phyloP scores from a whole-genome alignment of 2,329 filamentous ascomycete genomes.

The Curvularia sp. region DNA sequence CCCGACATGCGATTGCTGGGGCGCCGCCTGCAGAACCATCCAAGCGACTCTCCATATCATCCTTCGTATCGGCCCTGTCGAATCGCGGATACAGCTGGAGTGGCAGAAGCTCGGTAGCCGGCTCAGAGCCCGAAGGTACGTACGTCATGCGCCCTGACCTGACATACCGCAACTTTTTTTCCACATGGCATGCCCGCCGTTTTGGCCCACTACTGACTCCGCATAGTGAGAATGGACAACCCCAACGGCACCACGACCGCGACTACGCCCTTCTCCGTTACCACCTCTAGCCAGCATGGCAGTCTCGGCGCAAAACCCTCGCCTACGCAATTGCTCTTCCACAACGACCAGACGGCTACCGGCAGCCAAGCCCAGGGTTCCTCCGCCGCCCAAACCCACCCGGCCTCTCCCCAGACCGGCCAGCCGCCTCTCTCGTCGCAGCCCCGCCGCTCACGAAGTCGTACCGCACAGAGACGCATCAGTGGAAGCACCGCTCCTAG shows the following conservation, averaged over 20 bases:
- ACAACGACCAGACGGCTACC: conserved; percentile 35
- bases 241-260: conserved; percentile 51
- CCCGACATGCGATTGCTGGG: conserved; percentile 53
- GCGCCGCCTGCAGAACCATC: conserved; percentile 53
- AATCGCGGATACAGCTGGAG: conserved; percentile 60
- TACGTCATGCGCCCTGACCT: conserved; percentile 21
- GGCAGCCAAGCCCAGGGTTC: conserved; percentile 18
- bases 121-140: conserved; percentile 56
- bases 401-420: conserved; percentile 28
- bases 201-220: conserved; percentile 15
- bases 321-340: conserved; percentile 47
- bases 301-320: conserved; percentile 49
- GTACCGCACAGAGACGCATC: conserved; percentile 72
- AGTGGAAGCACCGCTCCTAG: conserved; percentile 83
- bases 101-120: conserved; percentile 54
- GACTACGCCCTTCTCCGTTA: conserved; percentile 53
- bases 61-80: conserved; percentile 66
- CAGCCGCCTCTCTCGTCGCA: conserved; percentile 26
- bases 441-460: conserved; percentile 47
- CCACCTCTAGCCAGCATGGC: conserved; percentile 54
- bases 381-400: conserved; percentile 9
- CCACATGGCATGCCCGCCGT: conserved; percentile 10
- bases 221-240: conserved; percentile 38
- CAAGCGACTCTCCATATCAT: conserved; percentile 76
- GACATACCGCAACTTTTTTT: conserved; percentile 8